A percentile compares a stretch with the other conserved stretches of the same genome.
These are phyloP conservation scores for Cytospora paraplurivora DNA, from an alignment of 2,329 filamentous ascomycete species.

Conservation along the genomic window DNA sequence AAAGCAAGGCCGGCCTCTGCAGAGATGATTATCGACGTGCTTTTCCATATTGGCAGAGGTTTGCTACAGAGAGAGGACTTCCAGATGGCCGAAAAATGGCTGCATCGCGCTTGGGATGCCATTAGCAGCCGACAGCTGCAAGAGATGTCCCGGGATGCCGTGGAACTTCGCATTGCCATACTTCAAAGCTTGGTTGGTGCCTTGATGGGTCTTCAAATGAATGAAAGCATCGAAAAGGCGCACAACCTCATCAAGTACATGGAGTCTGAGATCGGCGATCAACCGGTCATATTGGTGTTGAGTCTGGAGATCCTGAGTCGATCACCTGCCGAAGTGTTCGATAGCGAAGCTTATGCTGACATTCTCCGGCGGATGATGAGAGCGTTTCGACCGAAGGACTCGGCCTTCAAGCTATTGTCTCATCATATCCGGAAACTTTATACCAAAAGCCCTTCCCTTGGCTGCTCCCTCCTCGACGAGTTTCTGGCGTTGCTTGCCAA, in stretches of 20 bases:
- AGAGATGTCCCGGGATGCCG: conserved; percentile 57
- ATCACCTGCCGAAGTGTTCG: conserved; percentile 49
- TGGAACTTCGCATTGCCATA: conserved; percentile 67
- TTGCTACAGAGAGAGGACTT: conserved; percentile 56
- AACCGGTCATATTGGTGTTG: conserved; percentile 66
- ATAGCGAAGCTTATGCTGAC: conserved; percentile 50
- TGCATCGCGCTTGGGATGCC: conserved; percentile 65
- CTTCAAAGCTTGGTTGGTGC: conserved; percentile 64
- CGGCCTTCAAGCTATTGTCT: conserved; percentile 66
- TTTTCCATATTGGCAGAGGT: conserved; percentile 72
- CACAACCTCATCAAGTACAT: conserved; percentile 61
- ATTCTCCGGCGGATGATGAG: conserved; percentile 65
- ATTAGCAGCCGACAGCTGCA: conserved; percentile 59
- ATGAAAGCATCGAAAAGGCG: conserved; percentile 53
- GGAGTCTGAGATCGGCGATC: conserved; percentile 63
- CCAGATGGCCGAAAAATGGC: conserved; percentile 67
- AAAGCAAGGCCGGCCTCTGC: conserved; percentile 50
- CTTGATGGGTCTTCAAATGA: conserved; percentile 50
- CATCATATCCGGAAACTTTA: conserved; percentile 69
- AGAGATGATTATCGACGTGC: conserved; percentile 66
- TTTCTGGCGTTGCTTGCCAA: conserved; percentile 58
- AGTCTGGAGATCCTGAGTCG: conserved; percentile 66
- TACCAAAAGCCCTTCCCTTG: conserved; percentile 51
- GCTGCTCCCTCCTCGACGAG: conserved; percentile 59
- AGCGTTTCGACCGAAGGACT: conserved; percentile 60